Percentiles rank a stretch among this genome's conserved stretches.
phyloP scores from a whole-genome alignment of 495 filamentous ascomycete genomes.

The Letharia columbiana region DNA sequence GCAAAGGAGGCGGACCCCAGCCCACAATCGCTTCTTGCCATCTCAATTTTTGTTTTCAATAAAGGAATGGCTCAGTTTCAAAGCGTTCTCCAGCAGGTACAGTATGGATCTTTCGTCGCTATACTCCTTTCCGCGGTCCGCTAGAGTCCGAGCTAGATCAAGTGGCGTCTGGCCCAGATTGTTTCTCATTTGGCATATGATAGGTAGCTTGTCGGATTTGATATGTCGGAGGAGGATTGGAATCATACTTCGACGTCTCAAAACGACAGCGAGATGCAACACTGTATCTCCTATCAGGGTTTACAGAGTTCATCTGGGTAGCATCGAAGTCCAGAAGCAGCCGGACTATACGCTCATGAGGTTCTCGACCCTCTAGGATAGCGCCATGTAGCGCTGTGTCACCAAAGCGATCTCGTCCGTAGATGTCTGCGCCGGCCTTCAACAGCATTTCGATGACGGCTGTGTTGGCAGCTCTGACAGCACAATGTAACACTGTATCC shows the following conservation, averaged over 20 bases:
- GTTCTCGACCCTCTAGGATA: too few species aligned
- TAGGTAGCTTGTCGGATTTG: not conserved
- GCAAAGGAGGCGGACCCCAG: too few species aligned
- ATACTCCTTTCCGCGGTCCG: too few species aligned
- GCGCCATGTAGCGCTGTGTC: not conserved
- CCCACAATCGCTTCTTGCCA: too few species aligned
- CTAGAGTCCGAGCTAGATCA: not conserved
- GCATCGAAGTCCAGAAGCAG: not conserved
- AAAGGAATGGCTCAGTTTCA: not conserved
- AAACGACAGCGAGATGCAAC: slow-evolving; percentile 1
- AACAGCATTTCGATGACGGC: not conserved
- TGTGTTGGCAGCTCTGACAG: not conserved
- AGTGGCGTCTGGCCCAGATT: not conserved
- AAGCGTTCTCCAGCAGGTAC: not conserved
- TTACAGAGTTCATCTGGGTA: not conserved
- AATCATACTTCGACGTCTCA: not conserved
- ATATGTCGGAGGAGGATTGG: not conserved
- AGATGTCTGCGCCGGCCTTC: not conserved
- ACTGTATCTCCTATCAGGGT: not conserved
- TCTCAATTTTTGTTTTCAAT: not conserved
- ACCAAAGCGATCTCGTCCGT: not conserved
- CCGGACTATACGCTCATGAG: not conserved
- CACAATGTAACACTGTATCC: not conserved
- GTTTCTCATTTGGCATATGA: not conserved
- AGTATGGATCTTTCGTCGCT: not conserved